Evolutionary conservation across 1,284 basidiomycete species (phyloP).

Genomic region (Microbotryomycetes sp.): DNA sequence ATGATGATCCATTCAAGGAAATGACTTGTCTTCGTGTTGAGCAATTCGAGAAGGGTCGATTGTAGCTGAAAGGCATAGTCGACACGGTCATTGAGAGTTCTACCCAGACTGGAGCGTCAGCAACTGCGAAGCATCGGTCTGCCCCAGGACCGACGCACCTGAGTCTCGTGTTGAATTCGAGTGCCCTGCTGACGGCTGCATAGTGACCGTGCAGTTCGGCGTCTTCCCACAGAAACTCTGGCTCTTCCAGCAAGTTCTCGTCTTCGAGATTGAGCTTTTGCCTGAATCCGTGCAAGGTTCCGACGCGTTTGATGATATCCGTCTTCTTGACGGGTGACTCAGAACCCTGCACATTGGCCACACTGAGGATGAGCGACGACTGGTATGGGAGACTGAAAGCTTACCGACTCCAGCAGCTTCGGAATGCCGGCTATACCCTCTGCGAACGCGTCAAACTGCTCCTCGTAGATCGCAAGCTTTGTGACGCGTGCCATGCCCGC

Average conservation of each 20-base stretch:
- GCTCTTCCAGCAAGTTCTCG: conserved; percentile 35
- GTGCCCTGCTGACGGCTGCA: conserved; percentile 21
- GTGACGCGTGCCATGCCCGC: conserved; percentile 33
- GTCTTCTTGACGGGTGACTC: conserved; percentile 34
- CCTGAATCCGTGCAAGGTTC: conserved; percentile 33
- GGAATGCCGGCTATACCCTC: conserved; percentile 28
- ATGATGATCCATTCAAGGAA: conserved; percentile 37
- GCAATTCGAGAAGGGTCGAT: conserved; percentile 32
- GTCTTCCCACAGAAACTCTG: conserved; percentile 34
- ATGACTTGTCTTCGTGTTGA: conserved; percentile 33
- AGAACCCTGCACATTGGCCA: conserved; percentile 9
- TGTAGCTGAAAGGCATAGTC: conserved; percentile 36
- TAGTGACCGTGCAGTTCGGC: conserved; percentile 21
- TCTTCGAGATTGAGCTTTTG: conserved; percentile 36
- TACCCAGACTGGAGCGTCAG: conserved; percentile 3
- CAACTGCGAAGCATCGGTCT: background rate
- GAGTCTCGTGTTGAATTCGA: conserved; percentile 26
- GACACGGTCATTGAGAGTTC: conserved; percentile 33
- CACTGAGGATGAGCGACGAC: background rate
- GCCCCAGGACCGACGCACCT: conserved; percentile 3
- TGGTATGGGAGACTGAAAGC: background rate
- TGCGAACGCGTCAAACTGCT: conserved; percentile 32
- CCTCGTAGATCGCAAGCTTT: conserved; percentile 36
- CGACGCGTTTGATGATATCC: conserved; percentile 35
- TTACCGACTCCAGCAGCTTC: conserved; percentile 25